These are phyloP conservation scores for Ophiosphaerella herpotricha DNA, from an alignment of 2,329 filamentous ascomycete genomes.

Conservation along the genomic window DNA sequence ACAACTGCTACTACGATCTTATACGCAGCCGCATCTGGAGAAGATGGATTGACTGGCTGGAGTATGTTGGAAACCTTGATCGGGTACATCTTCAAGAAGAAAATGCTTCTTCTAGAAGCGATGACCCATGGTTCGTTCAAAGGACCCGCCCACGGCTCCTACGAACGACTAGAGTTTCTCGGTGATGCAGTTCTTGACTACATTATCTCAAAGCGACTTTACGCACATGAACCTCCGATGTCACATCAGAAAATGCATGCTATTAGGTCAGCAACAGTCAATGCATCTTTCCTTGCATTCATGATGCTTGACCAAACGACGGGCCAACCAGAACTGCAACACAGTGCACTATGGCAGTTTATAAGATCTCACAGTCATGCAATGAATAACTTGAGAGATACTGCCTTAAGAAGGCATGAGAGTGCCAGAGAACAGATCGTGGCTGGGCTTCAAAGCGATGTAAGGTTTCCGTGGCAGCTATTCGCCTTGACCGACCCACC, in stretches of 20 bases:
- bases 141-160: conserved; percentile 53
- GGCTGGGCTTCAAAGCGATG: conserved; percentile 55
- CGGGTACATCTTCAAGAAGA: conserved; percentile 71
- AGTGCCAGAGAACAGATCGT: conserved; percentile 56
- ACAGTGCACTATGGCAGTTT: conserved; percentile 67
- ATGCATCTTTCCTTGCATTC: conserved; percentile 79
- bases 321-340: conserved; percentile 28
- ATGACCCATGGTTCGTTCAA: conserved; percentile 74
- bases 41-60: conserved; percentile 18
- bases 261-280: conserved; percentile 76
- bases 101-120: conserved; percentile 73
- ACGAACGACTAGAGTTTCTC: conserved; percentile 83
- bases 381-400: conserved; percentile 55
- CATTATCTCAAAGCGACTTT: conserved; percentile 70
- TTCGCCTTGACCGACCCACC: conserved; percentile 61
- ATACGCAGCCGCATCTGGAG: conserved; percentile 20
- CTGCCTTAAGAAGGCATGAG: conserved; percentile 53
- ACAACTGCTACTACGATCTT: conserved; percentile 32
- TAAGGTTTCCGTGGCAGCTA: conserved; percentile 75
- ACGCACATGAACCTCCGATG: conserved; percentile 54
- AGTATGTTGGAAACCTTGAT: conserved; percentile 65
- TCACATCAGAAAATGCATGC: conserved; percentile 71
- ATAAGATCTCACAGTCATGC: conserved; percentile 63
- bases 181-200: conserved; percentile 85
- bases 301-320: conserved; percentile 64